A percentile compares a stretch with the other conserved stretches of the same genome.
Conservation (phyloP, 2,329 filamentous ascomycete genomes). For the Ascochyta fabae region DNA sequence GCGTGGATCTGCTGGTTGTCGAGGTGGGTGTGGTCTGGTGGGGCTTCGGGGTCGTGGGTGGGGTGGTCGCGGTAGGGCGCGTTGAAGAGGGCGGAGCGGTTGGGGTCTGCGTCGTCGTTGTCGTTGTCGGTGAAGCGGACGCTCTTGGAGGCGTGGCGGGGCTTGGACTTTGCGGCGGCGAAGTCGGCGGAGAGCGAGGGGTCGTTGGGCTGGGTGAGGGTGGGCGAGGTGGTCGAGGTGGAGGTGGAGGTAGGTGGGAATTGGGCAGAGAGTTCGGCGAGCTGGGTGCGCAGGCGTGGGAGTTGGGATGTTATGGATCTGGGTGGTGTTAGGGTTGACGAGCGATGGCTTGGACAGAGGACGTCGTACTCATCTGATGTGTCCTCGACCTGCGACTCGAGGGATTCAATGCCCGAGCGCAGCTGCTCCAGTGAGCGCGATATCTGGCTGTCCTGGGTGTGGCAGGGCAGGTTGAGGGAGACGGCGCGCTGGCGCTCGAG, state of each 20-base stretch:
- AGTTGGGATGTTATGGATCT: conserved; percentile 62
- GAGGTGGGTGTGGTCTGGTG: conserved; percentile 63
- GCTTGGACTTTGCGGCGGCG: conserved; percentile 46
- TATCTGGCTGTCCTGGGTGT: conserved; percentile 87
- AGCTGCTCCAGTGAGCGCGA: conserved; percentile 87
- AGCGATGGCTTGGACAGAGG: too few relatives aligned
- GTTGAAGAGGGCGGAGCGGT: conserved; percentile 64
- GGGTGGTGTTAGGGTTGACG: not conserved
- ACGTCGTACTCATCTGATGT: conserved; percentile 58
- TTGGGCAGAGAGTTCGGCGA: conserved; percentile 77
- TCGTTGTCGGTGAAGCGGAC: conserved; percentile 79
- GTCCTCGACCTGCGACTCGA: conserved; percentile 70
- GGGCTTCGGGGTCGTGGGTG: conserved; percentile 40
- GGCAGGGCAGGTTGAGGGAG: conserved; percentile 77
- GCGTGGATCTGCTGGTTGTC: conserved; percentile 85
- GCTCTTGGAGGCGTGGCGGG: conserved; percentile 64
- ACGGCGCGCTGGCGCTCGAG: conserved; percentile 89
- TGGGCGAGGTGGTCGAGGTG: conserved; percentile 42
- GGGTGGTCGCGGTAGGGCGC: conserved; percentile 75
- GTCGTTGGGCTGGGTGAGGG: conserved; percentile 54
- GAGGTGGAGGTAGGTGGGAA: conserved; percentile 60
- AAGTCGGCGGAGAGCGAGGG: conserved; percentile 48
- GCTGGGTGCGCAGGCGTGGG: conserved; percentile 73
- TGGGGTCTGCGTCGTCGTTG: conserved; percentile 52
- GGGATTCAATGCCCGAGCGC: conserved; percentile 74